Percentiles rank a stretch among this genome's conserved stretches.
These are phyloP conservation scores for Chalciporus pseudorubinellus DNA, from an alignment of 768 basidiomycete genomes.

Conservation along the genomic window DNA sequence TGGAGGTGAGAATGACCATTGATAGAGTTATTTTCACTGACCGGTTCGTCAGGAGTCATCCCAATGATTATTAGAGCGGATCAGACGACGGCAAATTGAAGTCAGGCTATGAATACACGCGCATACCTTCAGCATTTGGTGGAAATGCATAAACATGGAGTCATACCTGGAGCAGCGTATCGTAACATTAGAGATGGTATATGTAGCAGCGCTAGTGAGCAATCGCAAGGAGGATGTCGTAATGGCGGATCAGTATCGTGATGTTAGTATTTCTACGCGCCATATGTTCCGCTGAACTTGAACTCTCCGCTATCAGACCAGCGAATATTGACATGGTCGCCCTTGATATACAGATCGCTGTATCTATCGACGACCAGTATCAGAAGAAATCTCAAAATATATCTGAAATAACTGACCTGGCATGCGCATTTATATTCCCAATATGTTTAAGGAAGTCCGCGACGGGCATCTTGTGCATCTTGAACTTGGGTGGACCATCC, in stretches of 20 bases:
- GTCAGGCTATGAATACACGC: neutral
- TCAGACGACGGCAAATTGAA: conserved; percentile 9
- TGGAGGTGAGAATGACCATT: conserved; percentile 48
- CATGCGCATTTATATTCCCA: conserved; percentile 34
- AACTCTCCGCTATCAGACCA: conserved; percentile 52
- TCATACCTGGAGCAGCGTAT: neutral
- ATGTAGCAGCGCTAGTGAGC: neutral
- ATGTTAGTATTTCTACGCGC: conserved; percentile 11
- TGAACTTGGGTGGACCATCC: conserved; percentile 46
- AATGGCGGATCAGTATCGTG: neutral
- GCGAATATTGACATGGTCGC: conserved; percentile 42
- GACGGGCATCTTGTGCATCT: conserved; percentile 44
- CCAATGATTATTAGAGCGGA: conserved; percentile 23
- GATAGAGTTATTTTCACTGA: neutral
- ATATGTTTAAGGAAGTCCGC: conserved; percentile 35
- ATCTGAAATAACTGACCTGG: conserved; percentile 31
- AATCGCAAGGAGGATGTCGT: neutral
- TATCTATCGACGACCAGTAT: conserved; percentile 33
- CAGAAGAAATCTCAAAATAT: neutral
- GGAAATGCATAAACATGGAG: neutral
- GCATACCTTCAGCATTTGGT: neutral
- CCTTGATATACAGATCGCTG: conserved; percentile 36
- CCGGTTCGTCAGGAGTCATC: conserved; percentile 21
- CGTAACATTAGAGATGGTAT: neutral
- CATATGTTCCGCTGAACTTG: conserved; percentile 55